Evolutionary conservation across 768 basidiomycete genomes (phyloP).

Genomic region (Podaxis sp.): DNA sequence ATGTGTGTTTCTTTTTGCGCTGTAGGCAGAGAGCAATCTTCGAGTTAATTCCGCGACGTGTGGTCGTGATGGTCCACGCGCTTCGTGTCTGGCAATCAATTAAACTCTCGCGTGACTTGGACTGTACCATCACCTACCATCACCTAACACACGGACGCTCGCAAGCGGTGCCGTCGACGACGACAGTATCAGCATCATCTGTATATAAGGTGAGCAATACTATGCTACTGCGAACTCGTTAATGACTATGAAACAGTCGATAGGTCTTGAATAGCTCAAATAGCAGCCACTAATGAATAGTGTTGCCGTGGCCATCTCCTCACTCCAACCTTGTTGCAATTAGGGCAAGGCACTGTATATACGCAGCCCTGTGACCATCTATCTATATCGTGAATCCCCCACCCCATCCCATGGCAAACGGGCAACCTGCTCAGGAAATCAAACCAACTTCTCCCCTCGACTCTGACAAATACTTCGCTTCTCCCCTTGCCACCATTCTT

Average conservation of each 20-base stretch:
- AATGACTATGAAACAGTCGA: not conserved
- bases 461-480: constrained; percentile 27
- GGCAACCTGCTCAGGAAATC: no score
- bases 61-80: not conserved
- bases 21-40: no score
- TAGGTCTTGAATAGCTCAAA: not conserved
- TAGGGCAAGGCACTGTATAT: not conserved
- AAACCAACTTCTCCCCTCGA: constrained; percentile 9
- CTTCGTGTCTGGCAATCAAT: not conserved
- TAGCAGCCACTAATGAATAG: not conserved
- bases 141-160: not conserved
- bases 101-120: not conserved
- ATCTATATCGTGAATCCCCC: not conserved
- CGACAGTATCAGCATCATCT: not conserved
- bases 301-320: not conserved
- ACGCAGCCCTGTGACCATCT: not conserved
- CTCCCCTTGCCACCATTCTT: constrained; percentile 42
- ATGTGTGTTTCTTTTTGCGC: not conserved
- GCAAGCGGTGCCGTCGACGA: not conserved
- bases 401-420: not conserved
- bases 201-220: constrained; percentile 2
- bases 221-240: not conserved
- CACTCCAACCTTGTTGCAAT: not conserved
- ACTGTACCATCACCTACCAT: not conserved
- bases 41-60: not conserved